These are phyloP conservation scores for Colletotrichum plurivorum DNA, from an alignment of 2,329 filamentous ascomycete genomes.

Conservation along the genomic window DNA sequence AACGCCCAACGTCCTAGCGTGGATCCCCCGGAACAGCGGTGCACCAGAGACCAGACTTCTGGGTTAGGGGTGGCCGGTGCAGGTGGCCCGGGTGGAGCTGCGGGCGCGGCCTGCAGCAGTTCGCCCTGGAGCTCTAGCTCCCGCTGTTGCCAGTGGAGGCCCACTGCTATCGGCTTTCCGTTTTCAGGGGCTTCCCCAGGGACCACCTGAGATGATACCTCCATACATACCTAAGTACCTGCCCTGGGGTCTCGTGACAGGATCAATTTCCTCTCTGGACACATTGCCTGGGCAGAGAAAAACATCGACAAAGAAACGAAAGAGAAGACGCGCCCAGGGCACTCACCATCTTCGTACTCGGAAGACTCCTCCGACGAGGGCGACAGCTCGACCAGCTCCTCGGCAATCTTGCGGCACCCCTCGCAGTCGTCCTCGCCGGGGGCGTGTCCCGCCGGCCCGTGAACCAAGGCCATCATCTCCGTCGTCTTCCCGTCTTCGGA, in stretches of 20 bases:
- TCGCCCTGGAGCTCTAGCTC: conserved; percentile 27
- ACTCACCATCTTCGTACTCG: conserved; percentile 38
- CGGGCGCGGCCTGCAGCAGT: conserved; percentile 2
- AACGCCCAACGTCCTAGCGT: conserved; percentile 14
- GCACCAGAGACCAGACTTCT: not conserved
- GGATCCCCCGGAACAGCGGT: conserved; percentile 24
- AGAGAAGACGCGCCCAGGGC: not conserved
- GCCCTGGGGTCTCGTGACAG: not conserved
- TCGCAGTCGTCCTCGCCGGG: conserved; percentile 27
- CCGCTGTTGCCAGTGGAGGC: conserved; percentile 12
- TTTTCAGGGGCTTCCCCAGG: conserved; percentile 19
- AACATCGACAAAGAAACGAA: not conserved
- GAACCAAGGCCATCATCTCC: conserved; percentile 14
- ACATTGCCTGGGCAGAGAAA: too few relatives aligned
- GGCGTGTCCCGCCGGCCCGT: conserved; percentile 16
- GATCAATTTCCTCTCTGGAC: not conserved
- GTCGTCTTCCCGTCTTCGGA: not conserved
- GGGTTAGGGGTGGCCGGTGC: conserved; percentile 5
- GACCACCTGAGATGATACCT: not conserved
- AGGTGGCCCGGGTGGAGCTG: conserved; percentile 21
- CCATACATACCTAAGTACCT: conserved; percentile 6
- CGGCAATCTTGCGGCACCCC: conserved; percentile 38
- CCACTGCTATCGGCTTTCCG: conserved; percentile 15
- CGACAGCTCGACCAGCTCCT: conserved; percentile 31
- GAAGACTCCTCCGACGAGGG: conserved; percentile 23